These are phyloP conservation scores for Boletus speciosus DNA, from an alignment of 768 basidiomycete species.

Conservation along the genomic window DNA sequence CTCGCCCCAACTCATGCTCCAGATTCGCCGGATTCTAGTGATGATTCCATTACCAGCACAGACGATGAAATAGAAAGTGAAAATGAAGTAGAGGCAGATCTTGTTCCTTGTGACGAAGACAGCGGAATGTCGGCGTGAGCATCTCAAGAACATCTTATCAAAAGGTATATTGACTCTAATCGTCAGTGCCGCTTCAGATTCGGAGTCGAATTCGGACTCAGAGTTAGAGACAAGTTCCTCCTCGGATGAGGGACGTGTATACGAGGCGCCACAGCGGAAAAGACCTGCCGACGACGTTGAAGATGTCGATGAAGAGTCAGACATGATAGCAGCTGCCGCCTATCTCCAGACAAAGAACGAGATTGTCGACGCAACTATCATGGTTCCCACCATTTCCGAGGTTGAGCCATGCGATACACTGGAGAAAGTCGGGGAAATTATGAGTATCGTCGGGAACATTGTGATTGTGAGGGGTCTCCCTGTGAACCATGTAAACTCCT, in stretches of 20 bases:
- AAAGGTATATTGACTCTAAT: slow-evolving; percentile 17
- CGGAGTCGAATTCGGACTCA: slow-evolving; percentile 41
- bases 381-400: slow-evolving; percentile 59
- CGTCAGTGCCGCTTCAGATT: slow-evolving; percentile 28
- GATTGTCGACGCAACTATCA: slow-evolving; percentile 52
- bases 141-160: neutral
- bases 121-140: slow-evolving; percentile 24
- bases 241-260: slow-evolving; percentile 18
- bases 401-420: slow-evolving; percentile 62
- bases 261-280: slow-evolving; percentile 3
- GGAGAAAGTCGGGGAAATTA: slow-evolving; percentile 75
- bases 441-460: slow-evolving; percentile 67
- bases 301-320: slow-evolving; percentile 45
- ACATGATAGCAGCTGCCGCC: slow-evolving; percentile 36
- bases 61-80: slow-evolving; percentile 57
- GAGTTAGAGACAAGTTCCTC: slow-evolving; percentile 19
- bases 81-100: slow-evolving; percentile 68
- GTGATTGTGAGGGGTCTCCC: slow-evolving; percentile 69
- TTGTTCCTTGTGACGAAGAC: slow-evolving; percentile 44
- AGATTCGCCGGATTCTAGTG: slow-evolving; percentile 24
- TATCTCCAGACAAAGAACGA: slow-evolving; percentile 72
- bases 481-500: slow-evolving; percentile 40
- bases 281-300: slow-evolving; percentile 34
- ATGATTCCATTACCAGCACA: slow-evolving; percentile 53
- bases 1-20: neutral